Evolutionary conservation across 2,329 filamentous ascomycete species (phyloP).

Genomic region (Colletotrichum sp.): DNA sequence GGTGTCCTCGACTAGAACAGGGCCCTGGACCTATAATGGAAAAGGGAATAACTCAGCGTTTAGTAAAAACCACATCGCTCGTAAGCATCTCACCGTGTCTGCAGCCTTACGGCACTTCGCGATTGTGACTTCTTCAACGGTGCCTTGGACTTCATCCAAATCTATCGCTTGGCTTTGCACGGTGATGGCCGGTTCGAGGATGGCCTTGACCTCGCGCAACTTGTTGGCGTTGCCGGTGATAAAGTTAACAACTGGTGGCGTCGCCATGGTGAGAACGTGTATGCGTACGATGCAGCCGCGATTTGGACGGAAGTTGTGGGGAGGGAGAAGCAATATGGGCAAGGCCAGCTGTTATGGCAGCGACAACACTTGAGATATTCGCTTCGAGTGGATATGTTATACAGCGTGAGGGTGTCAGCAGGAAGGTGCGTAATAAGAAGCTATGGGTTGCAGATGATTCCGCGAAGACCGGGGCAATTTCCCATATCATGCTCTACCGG

Average conservation of each 20-base stretch:
- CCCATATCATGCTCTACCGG: not conserved
- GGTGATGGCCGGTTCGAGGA: conserved; percentile 76
- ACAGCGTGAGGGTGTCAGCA: not conserved
- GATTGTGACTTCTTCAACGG: conserved; percentile 85
- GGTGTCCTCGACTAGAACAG: conserved; percentile 95
- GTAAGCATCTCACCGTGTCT: conserved; percentile 61
- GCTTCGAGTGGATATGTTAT: not conserved
- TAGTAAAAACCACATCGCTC: not conserved
- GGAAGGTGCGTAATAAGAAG: not conserved
- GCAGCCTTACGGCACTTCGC: conserved; percentile 89
- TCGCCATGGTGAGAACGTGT: conserved; percentile 39
- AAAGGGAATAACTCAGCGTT: not conserved
- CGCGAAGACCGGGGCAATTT: not conserved
- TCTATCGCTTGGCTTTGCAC: conserved; percentile 79
- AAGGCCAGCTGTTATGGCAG: not conserved
- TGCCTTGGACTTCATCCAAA: conserved; percentile 88
- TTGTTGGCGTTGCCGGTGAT: conserved; percentile 98
- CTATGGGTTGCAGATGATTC: not conserved
- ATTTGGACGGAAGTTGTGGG: not conserved
- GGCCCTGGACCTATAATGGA: conserved; percentile 70
- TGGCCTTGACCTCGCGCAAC: conserved; percentile 85
- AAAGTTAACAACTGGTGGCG: conserved; percentile 71
- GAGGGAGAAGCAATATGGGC: not conserved
- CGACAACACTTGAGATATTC: not conserved
- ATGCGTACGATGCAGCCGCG: not conserved